Percentiles rank a stretch among this genome's conserved stretches.
Conservation (phyloP, 73 alveolate species). For the Paramecium biaurelia region DNA sequence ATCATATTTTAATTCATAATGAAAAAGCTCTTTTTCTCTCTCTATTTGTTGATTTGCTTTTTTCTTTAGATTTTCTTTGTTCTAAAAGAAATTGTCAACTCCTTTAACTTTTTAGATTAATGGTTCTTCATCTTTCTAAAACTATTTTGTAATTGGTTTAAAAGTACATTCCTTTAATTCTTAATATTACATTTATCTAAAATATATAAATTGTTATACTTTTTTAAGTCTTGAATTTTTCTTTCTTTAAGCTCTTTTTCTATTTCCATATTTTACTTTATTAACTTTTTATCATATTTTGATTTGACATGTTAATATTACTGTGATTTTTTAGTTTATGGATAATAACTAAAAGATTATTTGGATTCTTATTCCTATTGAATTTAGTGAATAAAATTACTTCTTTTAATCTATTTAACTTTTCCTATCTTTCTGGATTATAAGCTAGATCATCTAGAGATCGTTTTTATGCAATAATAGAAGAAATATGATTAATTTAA, state of each 20-base stretch:
- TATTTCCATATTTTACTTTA: conserved; percentile 26
- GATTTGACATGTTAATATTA: conserved; percentile 57
- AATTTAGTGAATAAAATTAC: not conserved
- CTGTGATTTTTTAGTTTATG: conserved; percentile 2
- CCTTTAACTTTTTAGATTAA: conserved; percentile 45
- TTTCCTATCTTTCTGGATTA: conserved; percentile 49
- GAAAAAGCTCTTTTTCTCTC: conserved; percentile 56
- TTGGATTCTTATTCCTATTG: conserved; percentile 39
- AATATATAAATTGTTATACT: not conserved
- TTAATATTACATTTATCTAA: conserved; percentile 49
- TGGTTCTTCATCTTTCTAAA: conserved; percentile 43
- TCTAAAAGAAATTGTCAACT: conserved; percentile 18
- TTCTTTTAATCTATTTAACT: conserved; percentile 31
- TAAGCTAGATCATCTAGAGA: conserved; percentile 53
- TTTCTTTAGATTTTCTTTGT: conserved; percentile 44
- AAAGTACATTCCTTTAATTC: conserved; percentile 62
- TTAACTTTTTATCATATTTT: conserved; percentile 17
- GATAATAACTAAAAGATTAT: conserved; percentile 36
- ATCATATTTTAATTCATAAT: conserved; percentile 35
- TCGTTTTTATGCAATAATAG: conserved; percentile 51
- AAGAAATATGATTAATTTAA: conserved; percentile 40
- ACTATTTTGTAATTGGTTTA: conserved; percentile 39
- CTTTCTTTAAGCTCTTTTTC: conserved; percentile 59
- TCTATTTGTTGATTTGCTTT: not conserved
- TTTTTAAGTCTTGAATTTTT: conserved; percentile 36